A percentile compares a stretch with the other conserved stretches of the same genome.
Evolutionary conservation across 2,329 filamentous ascomycete species (phyloP).

Genomic region (Pseudocercospora musae): DNA sequence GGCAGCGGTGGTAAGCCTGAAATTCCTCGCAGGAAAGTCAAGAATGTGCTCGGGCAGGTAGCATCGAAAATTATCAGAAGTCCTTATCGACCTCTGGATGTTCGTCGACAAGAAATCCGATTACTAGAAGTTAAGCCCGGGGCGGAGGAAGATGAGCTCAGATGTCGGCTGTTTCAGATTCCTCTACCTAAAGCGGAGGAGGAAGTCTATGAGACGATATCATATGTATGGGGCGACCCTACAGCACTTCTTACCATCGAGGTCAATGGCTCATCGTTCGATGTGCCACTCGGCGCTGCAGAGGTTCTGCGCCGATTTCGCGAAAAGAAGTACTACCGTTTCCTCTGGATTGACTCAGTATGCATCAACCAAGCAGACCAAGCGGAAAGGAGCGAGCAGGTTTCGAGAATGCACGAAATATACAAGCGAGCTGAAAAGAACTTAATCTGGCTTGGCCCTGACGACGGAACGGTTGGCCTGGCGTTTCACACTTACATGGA

Average conservation of each 20-base stretch:
- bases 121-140: neutral
- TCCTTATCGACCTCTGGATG: neutral
- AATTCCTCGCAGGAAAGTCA: neutral
- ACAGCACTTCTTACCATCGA: neutral
- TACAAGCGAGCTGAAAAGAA: slow-evolving; percentile 4
- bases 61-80: neutral
- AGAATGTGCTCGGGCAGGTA: neutral
- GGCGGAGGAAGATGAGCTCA: neutral
- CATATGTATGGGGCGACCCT: neutral
- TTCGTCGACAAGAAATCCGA: neutral
- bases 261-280: neutral
- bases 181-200: neutral
- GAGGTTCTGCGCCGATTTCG: neutral
- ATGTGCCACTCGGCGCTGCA: neutral
- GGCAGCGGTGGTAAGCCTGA: neutral
- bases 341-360: slow-evolving; percentile 7
- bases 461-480: neutral
- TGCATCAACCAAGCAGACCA: slow-evolving; percentile 13
- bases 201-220: slow-evolving; percentile 1
- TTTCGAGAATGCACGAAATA: slow-evolving; percentile 8
- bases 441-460: neutral
- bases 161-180: neutral
- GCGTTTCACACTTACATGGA: neutral
- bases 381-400: slow-evolving; percentile 7
- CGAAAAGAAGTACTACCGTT: neutral